A percentile compares a stretch with the other conserved stretches of the same genome.
These are phyloP conservation scores for Boehmeria nivea DNA, from an alignment of 306 rosid species.

Conservation along the genomic window DNA sequence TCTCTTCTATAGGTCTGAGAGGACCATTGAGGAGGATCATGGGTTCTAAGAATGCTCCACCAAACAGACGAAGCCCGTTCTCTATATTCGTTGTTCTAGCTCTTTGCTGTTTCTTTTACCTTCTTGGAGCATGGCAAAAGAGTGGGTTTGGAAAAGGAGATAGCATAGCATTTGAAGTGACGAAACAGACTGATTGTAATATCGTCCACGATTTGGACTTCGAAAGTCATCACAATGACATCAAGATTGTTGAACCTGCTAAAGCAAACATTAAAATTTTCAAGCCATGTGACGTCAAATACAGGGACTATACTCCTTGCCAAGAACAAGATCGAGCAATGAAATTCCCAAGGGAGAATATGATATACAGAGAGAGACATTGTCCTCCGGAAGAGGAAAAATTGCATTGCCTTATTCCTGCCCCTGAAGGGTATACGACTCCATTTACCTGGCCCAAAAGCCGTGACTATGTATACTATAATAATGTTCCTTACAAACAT, in stretches of 20 bases:
- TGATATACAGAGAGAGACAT: conserved; percentile 97
- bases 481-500: conserved; percentile 80
- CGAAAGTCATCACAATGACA: conserved; percentile 66
- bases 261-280: conserved; percentile 56
- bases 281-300: conserved; percentile 64
- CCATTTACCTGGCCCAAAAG: conserved; percentile 98
- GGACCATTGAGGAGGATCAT: conserved; percentile 30
- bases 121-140: conserved; percentile 96
- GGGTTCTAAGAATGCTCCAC: conserved; percentile 56
- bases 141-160: conserved; percentile 87
- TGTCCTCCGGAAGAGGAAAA: conserved; percentile 82
- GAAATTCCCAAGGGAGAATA: conserved; percentile 88
- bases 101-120: conserved; percentile 83
- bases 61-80: conserved; percentile 62
- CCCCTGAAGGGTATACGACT: conserved; percentile 70
- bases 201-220: conserved; percentile 56
- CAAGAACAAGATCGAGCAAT: conserved; percentile 97
- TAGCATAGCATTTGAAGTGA: conserved; percentile 52
- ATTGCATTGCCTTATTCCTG: conserved; percentile 87
- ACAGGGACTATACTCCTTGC: conserved; percentile 88
- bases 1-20: conserved; percentile 24
- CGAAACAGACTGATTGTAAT: conserved; percentile 61
- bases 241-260: conserved; percentile 41
- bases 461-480: conserved; percentile 82
- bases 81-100: conserved; percentile 72